Evolutionary conservation across 2,329 filamentous ascomycete species (phyloP).

Genomic region (Leptosphaerulina australis): DNA sequence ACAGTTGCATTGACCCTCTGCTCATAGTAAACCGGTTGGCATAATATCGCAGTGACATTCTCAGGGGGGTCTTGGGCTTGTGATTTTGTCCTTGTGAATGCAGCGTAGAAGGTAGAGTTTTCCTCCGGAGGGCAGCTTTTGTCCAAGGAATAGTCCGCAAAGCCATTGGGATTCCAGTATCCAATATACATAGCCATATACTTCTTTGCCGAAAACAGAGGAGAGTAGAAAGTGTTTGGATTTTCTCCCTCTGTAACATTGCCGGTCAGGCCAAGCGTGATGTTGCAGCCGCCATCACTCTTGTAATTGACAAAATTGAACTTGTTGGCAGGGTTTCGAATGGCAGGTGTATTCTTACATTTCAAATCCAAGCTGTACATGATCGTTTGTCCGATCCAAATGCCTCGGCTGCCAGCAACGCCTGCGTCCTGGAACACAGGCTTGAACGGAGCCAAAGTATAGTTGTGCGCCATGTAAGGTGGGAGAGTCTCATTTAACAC

Average conservation of each 20-base stretch:
- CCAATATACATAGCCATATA: slow-evolving; percentile 53
- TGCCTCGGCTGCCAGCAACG: slow-evolving; percentile 10
- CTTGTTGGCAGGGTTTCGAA: neutral
- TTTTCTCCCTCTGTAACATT: slow-evolving; percentile 19
- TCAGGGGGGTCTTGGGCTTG: slow-evolving; percentile 20
- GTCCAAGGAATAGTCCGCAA: slow-evolving; percentile 41
- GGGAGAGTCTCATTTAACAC: slow-evolving; percentile 57
- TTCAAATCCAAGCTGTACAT: slow-evolving; percentile 45
- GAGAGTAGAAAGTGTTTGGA: neutral
- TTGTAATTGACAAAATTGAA: neutral
- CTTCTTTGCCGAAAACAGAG: slow-evolving; percentile 6
- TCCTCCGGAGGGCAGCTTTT: slow-evolving; percentile 38
- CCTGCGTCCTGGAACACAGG: slow-evolving; percentile 21
- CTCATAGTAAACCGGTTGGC: slow-evolving; percentile 50
- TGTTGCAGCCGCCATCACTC: slow-evolving; percentile 32
- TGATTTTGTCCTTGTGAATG: slow-evolving; percentile 21
- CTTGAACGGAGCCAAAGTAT: slow-evolving; percentile 54
- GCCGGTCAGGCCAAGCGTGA: slow-evolving; percentile 13
- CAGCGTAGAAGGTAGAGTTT: slow-evolving; percentile 46
- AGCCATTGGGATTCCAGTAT: slow-evolving; percentile 45
- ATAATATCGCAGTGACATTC: slow-evolving; percentile 32
- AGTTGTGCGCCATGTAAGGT: slow-evolving; percentile 52
- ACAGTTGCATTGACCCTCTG: slow-evolving; percentile 55
- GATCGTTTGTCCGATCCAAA: slow-evolving; percentile 35
- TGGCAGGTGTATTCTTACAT: slow-evolving; percentile 31